Evolutionary conservation across 805 yeast genomes (phyloP), one percentile per base, ranked within the genome.

Genomic region (Ascoidea rubescens): DNA sequence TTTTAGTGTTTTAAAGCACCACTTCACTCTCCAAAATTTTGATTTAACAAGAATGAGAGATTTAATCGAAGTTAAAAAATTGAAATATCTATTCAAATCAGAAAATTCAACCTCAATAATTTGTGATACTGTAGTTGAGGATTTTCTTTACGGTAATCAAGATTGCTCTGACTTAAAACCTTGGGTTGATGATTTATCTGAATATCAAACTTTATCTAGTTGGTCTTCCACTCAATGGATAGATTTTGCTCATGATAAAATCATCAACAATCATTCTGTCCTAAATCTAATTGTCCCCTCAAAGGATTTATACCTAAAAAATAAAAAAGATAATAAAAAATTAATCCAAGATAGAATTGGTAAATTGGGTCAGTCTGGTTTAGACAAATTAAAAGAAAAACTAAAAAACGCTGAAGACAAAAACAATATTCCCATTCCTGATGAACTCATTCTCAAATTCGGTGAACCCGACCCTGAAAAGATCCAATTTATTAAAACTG

Each of bases 381-480:
- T 85, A 47, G 64, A 67, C 16, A 60, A 73, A 44, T 66, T 87
- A 46, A 77, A 68, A 10, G 63, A 72, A 31, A 69, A 70, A 50
- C 69, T 93, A 46, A 72, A 80, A 31, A 55, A 61, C 0, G 97
- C 97, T 0, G 82, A 79, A 58, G 70, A 63, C 2, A 72, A 71
- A 48, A 91, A 91, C 64, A 85, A 87, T 62, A 68, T 60, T n/a
- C 84, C 85, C 28, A 84, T 93, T 55, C 97, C 98, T 0, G 74
- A 77, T 8, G 73, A 73, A 1, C 67, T 89, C 5, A 64, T 91
- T 17, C 68, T 74, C 3, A 62, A 72, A 31, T 89, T 88, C 65
- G 77, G 77, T 3, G 74, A 77, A 30, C 90, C 95, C 4, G 87
- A 88, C 61, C 89, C 93, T 0, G 70, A 83, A 0, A 76, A 75